Percentiles rank a stretch among this genome's conserved stretches.
These are phyloP conservation scores for Pseudozyma thailandica DNA, from an alignment of 1,284 basidiomycete genomes.

Conservation along the genomic window DNA sequence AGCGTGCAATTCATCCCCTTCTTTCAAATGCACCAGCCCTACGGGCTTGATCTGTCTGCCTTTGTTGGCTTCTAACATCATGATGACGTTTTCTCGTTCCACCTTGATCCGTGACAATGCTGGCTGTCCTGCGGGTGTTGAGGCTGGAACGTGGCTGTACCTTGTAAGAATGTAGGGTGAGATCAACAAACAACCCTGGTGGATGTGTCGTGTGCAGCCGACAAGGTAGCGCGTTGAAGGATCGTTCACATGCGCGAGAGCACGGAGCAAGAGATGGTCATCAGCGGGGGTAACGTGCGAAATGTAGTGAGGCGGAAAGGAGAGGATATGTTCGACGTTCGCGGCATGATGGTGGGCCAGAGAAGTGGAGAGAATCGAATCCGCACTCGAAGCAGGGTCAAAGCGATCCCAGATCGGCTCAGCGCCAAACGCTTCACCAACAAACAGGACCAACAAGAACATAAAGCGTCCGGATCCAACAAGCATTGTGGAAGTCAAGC, in stretches of 20 bases:
- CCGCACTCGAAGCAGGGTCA: background rate
- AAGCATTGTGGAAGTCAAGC: no score
- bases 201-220: background rate
- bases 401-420: no score
- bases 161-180: conserved; percentile 1
- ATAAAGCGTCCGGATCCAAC: no score
- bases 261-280: background rate
- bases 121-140: background rate
- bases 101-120: background rate
- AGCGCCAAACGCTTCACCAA: no score
- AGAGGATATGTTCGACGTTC: background rate
- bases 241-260: background rate
- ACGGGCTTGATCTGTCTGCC: background rate
- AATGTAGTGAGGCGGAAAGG: background rate
- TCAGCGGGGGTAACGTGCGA: background rate
- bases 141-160: background rate
- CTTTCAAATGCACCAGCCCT: background rate
- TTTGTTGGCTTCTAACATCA: conserved; percentile 2
- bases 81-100: conserved; percentile 5
- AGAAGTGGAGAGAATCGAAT: background rate
- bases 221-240: background rate
- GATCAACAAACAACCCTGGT: background rate
- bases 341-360: background rate
- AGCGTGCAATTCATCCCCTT: background rate
- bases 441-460: no score